Evolutionary conservation across 352 stramenopile genomes (phyloP).

Genomic region (Globisporangium rhizosaccharum): DNA sequence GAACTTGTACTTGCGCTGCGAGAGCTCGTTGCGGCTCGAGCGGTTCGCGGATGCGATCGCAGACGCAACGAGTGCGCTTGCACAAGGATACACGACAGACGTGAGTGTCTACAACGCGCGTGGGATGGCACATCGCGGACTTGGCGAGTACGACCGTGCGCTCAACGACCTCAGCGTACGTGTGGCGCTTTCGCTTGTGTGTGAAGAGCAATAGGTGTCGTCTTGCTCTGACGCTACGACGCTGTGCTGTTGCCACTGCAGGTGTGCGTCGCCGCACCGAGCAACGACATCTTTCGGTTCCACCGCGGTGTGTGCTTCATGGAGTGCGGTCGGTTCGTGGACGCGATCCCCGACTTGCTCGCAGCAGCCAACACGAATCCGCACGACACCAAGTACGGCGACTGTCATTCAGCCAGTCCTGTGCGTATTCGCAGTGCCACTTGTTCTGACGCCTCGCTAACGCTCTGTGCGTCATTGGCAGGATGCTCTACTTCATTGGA

Average conservation of each 20-base stretch:
- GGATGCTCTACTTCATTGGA: slow-evolving; percentile 59
- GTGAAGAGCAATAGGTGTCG: no score
- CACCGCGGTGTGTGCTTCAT: slow-evolving; percentile 60
- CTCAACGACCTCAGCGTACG: slow-evolving; percentile 54
- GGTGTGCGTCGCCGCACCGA: slow-evolving; percentile 32
- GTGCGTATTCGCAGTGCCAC: not conserved
- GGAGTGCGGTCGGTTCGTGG: slow-evolving; percentile 38
- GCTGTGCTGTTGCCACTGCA: slow-evolving; percentile 5
- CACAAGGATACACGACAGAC: slow-evolving; percentile 22
- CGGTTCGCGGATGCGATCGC: slow-evolving; percentile 37
- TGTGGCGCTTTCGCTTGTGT: not conserved
- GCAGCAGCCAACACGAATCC: slow-evolving; percentile 27
- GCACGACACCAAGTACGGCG: slow-evolving; percentile 23
- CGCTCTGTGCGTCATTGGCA: slow-evolving; percentile 4
- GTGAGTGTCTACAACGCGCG: slow-evolving; percentile 44
- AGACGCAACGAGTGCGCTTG: slow-evolving; percentile 29
- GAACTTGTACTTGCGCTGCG: slow-evolving; percentile 36
- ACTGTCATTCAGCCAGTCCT: not conserved
- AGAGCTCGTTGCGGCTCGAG: slow-evolving; percentile 40
- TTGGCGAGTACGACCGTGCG: slow-evolving; percentile 51
- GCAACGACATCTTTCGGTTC: slow-evolving; percentile 61
- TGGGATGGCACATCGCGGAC: slow-evolving; percentile 46
- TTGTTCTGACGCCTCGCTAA: not conserved
- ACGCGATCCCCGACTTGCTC: slow-evolving; percentile 50
- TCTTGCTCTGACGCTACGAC: not conserved